Evolutionary conservation across 306 rosid species (phyloP).

Genomic region (Vigna mungo): DNA sequence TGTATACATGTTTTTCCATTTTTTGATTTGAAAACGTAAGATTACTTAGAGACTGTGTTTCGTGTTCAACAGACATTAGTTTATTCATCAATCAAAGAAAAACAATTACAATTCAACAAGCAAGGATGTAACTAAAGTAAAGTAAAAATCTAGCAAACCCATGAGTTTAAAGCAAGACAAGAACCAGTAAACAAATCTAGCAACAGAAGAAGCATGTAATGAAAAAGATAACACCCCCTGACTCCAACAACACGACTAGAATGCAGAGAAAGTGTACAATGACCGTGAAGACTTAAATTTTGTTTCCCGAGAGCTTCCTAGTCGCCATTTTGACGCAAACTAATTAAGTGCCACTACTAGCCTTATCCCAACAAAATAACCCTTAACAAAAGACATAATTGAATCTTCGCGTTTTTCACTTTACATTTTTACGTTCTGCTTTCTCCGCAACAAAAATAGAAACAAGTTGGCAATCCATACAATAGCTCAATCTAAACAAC

Average conservation of each 20-base stretch:
- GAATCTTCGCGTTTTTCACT: neutral
- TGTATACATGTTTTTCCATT: neutral
- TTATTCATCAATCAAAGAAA: slow-evolving; percentile 9
- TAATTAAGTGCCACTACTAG: neutral
- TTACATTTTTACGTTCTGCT: neutral
- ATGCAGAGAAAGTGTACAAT: neutral
- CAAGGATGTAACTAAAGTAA: neutral
- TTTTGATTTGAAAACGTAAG: neutral
- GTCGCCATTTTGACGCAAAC: slow-evolving; percentile 3
- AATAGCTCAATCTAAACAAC: neutral
- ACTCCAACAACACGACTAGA: neutral
- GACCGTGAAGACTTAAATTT: neutral
- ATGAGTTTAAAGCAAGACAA: slow-evolving; percentile 24
- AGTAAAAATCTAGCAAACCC: slow-evolving; percentile 6
- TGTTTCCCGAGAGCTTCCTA: neutral
- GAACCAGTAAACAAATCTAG: neutral
- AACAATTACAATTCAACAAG: slow-evolving; percentile 4
- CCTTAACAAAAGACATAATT: neutral
- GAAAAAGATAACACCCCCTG: neutral
- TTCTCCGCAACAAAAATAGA: neutral
- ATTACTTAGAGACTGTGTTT: neutral
- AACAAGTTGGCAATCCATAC: neutral
- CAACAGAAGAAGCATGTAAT: neutral
- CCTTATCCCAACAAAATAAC: neutral
- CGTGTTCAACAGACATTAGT: neutral